phyloP scores from a whole-genome alignment of 2,329 filamentous ascomycete species.

The Diplodia seriata region DNA sequence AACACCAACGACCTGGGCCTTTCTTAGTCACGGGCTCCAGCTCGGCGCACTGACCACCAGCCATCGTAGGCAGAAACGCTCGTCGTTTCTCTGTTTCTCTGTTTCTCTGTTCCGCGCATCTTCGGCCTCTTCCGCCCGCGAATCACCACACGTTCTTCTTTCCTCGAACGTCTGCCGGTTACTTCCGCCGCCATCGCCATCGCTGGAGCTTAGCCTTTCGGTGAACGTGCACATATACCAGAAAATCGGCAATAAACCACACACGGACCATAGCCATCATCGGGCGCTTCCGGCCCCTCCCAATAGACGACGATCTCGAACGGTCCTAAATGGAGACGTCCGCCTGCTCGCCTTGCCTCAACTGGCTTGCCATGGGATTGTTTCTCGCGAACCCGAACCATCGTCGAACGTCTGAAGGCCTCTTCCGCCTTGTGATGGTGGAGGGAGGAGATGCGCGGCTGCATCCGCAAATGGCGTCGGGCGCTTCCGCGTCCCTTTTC shows the following conservation, averaged over 20 bases:
- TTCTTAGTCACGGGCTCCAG: too few species aligned
- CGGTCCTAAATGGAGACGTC: neutral
- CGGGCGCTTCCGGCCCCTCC: neutral
- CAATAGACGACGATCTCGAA: neutral
- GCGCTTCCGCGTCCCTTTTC: neutral
- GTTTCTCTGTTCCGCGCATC: too few species aligned
- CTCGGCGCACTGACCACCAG: neutral
- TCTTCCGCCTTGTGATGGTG: neutral
- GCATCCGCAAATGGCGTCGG: neutral
- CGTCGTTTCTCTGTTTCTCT: neutral
- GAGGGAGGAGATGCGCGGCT: neutral
- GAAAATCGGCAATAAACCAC: too few species aligned
- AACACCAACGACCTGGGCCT: too few species aligned
- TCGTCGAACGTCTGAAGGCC: constrained; percentile 12
- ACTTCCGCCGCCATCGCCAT: neutral
- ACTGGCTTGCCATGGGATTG: too few species aligned
- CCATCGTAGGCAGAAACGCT: neutral
- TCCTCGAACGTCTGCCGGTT: neutral
- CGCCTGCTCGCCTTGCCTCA: too few species aligned
- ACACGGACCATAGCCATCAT: neutral
- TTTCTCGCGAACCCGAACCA: neutral
- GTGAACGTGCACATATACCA: too few species aligned
- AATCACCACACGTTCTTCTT: neutral
- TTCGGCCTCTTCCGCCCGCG: neutral
- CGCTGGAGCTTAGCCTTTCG: too few species aligned